Conservation (phyloP, 1,284 basidiomycete species). For the Ganoderma lingzhi region DNA sequence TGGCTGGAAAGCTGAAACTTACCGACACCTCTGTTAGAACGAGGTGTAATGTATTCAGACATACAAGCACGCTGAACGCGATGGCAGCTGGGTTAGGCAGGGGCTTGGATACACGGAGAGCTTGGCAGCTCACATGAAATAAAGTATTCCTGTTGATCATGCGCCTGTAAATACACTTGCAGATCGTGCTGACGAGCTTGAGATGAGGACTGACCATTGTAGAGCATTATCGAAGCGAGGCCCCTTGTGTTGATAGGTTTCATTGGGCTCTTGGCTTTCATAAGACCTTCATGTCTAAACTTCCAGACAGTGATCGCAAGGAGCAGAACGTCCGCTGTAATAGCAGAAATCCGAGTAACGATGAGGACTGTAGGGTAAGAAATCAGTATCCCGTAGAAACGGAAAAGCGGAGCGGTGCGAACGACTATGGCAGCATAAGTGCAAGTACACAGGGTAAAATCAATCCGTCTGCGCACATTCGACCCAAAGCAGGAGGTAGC, state of each 20-base stretch:
- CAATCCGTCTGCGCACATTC: neutral
- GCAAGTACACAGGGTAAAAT: neutral
- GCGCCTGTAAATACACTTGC: too few species aligned
- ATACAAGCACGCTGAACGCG: neutral
- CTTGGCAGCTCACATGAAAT: neutral
- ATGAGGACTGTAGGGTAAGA: neutral
- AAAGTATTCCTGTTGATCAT: neutral
- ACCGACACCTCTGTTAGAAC: neutral
- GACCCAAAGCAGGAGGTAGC: neutral
- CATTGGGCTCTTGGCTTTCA: neutral
- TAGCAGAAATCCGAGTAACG: neutral
- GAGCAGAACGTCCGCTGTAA: neutral
- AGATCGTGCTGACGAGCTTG: neutral
- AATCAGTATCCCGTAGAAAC: neutral
- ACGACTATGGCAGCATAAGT: neutral
- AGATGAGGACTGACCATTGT: neutral
- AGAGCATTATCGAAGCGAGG: neutral
- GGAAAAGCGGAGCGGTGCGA: neutral
- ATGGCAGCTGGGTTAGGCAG: neutral
- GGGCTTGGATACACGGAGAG: neutral
- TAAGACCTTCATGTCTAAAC: neutral
- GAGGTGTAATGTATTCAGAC: neutral
- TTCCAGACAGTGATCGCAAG: neutral
- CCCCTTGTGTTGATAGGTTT: neutral
- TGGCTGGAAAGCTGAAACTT: neutral